phyloP scores from a whole-genome alignment of 2,329 filamentous ascomycete genomes.

The Trichoderma brevicompactum region DNA sequence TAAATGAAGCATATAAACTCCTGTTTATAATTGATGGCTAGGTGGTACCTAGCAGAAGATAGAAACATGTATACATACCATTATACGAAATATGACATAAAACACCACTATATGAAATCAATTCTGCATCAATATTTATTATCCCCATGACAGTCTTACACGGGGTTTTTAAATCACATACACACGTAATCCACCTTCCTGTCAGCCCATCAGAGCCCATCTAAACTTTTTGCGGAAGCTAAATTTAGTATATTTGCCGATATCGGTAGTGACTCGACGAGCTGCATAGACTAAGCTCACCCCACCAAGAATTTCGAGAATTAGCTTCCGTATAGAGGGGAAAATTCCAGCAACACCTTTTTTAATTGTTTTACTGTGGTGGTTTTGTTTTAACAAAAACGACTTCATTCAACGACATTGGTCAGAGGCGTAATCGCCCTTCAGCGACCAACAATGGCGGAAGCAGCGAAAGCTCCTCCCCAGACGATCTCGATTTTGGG shows the following conservation, averaged over 20 bases:
- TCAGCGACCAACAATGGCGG: slow-evolving; percentile 18
- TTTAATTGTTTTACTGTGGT: not conserved
- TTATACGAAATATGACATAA: not conserved
- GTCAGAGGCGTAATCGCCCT: slow-evolving; percentile 22
- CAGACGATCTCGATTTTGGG: slow-evolving; percentile 75
- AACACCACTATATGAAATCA: not conserved
- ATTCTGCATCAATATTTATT: not conserved
- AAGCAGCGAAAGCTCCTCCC: slow-evolving; percentile 7
- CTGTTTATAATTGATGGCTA: not conserved
- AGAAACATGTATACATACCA: not conserved
- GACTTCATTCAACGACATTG: slow-evolving; percentile 4
- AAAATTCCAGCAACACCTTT: slow-evolving; percentile 7
- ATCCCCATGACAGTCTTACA: not conserved
- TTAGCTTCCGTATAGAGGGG: slow-evolving; percentile 1
- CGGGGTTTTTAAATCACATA: not conserved
- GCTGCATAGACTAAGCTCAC: slow-evolving; percentile 19
- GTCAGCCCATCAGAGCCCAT: not conserved
- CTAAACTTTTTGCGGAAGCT: slow-evolving; percentile 3
- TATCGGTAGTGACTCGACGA: slow-evolving; percentile 27
- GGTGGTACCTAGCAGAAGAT: no score
- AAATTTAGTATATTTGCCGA: slow-evolving; percentile 23
- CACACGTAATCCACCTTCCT: not conserved
- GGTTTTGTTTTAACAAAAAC: not conserved
- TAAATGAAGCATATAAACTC: not conserved
- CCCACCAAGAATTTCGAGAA: slow-evolving; percentile 23